Evolutionary conservation across 495 filamentous ascomycete species (phyloP).

Genomic region (Penicillium simplicissimum): DNA sequence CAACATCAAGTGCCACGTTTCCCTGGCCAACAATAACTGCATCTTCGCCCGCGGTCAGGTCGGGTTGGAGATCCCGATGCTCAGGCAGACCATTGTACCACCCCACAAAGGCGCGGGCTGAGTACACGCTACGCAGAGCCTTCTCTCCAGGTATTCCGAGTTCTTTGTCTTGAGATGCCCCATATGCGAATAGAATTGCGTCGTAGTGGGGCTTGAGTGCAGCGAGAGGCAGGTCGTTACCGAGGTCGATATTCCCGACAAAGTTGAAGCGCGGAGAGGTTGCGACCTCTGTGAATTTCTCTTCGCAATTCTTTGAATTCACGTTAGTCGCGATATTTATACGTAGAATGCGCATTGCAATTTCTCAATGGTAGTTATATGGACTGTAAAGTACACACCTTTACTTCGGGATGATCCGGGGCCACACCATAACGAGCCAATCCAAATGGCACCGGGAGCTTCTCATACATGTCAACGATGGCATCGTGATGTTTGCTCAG

Average conservation of each 20-base stretch:
- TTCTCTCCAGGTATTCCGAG: constrained; percentile 83
- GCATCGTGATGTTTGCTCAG: constrained; percentile 71
- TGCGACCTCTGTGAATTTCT: constrained; percentile 88
- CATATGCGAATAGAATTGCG: constrained; percentile 90
- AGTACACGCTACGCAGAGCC: constrained; percentile 69
- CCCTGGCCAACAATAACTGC: constrained; percentile 92
- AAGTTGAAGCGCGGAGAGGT: constrained; percentile 81
- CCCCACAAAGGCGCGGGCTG: constrained; percentile 90
- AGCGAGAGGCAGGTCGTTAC: constrained; percentile 67
- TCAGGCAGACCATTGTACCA: constrained; percentile 98
- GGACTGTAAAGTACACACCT: constrained; percentile 55
- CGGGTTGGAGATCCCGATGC: constrained; percentile 71
- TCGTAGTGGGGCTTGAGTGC: constrained; percentile 81
- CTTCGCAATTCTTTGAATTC: constrained; percentile 76
- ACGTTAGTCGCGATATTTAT: not conserved
- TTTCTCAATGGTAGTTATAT: not conserved
- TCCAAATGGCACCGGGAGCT: constrained; percentile 87
- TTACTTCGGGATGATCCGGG: constrained; percentile 96
- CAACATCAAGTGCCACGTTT: constrained; percentile 94
- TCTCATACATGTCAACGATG: constrained; percentile 93
- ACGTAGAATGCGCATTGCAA: not conserved
- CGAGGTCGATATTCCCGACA: constrained; percentile 84
- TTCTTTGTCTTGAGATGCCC: constrained; percentile 77
- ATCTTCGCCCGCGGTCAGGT: constrained; percentile 75
- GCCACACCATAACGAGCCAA: constrained; percentile 92